Conservation (phyloP, 345 rosid species). For the Sonneratia alba region DNA sequence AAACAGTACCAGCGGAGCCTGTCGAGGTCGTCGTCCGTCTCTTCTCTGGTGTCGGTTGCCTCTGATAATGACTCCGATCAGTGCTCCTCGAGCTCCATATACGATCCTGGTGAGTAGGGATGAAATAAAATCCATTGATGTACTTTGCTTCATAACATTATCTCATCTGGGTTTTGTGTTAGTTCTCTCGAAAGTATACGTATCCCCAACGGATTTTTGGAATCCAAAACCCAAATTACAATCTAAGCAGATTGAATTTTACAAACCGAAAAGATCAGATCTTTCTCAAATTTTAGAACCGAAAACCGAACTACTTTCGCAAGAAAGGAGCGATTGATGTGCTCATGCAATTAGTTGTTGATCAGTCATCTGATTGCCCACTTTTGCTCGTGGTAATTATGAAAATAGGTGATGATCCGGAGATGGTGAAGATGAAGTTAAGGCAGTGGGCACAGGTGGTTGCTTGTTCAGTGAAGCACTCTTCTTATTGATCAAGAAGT, state of each 20-base stretch:
- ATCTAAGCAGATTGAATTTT: neutral
- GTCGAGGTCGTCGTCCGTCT: conserved; percentile 49
- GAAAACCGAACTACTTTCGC: too few species aligned
- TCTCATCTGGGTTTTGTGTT: too few species aligned
- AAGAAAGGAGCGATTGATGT: too few species aligned
- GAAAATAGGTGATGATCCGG: conserved; percentile 57
- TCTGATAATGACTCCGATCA: conserved; percentile 31
- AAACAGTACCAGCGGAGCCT: conserved; percentile 42
- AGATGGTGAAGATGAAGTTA: conserved; percentile 56
- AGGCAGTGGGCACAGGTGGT: conserved; percentile 89
- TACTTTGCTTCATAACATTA: too few species aligned
- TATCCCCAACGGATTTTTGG: too few species aligned
- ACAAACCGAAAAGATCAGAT: neutral
- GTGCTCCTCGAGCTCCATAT: conserved; percentile 29
- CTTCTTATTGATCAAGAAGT: neutral
- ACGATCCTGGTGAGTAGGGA: conserved; percentile 44
- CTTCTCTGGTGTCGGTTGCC: conserved; percentile 27
- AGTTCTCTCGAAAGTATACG: too few species aligned
- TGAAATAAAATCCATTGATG: neutral
- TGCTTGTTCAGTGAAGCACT: conserved; percentile 66
- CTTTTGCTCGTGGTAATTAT: neutral
- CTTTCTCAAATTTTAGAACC: too few species aligned
- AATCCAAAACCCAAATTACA: neutral
- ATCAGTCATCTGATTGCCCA: neutral
- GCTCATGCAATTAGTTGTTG: too few species aligned